A percentile compares a stretch with the other conserved stretches of the same genome.
These are phyloP conservation scores for Kazachstania sp. DNA, from an alignment of 1,139 yeast genomes.

Conservation along the genomic window DNA sequence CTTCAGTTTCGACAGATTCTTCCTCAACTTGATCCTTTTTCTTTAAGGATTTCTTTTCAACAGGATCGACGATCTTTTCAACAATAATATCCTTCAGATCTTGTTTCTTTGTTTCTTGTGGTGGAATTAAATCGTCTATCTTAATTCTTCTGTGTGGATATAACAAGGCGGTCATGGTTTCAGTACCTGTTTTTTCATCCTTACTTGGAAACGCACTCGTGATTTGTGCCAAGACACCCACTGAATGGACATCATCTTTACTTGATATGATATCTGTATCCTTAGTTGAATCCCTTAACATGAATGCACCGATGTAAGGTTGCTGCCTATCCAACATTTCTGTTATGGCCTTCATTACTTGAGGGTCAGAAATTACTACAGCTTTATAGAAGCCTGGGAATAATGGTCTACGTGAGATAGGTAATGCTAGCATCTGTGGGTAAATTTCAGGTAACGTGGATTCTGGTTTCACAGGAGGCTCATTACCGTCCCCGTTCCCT, in stretches of 20 bases:
- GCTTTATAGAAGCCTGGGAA: slow-evolving; percentile 61
- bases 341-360: slow-evolving; percentile 75
- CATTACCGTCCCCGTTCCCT: slow-evolving; percentile 2
- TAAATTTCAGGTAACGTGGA: slow-evolving; percentile 40
- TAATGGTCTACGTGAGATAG: slow-evolving; percentile 52
- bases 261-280: slow-evolving; percentile 66
- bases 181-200: slow-evolving; percentile 52
- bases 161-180: slow-evolving; percentile 51
- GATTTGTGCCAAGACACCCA: slow-evolving; percentile 81
- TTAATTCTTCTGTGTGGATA: slow-evolving; percentile 77
- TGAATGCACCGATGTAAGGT: slow-evolving; percentile 81
- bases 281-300: slow-evolving; percentile 60
- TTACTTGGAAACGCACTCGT: slow-evolving; percentile 52
- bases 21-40: slow-evolving; percentile 8
- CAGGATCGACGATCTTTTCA: slow-evolving; percentile 21
- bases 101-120: slow-evolving; percentile 6
- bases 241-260: slow-evolving; percentile 58
- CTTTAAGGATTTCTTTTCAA: slow-evolving; percentile 12
- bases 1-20: slow-evolving; percentile 19
- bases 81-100: slow-evolving; percentile 25
- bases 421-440: slow-evolving; percentile 52
- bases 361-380: slow-evolving; percentile 70
- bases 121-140: slow-evolving; percentile 56
- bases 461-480: slow-evolving; percentile 2
- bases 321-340: slow-evolving; percentile 64